phyloP scores from a whole-genome alignment of 2,329 filamentous ascomycete genomes.

The Curvularia sp. region DNA sequence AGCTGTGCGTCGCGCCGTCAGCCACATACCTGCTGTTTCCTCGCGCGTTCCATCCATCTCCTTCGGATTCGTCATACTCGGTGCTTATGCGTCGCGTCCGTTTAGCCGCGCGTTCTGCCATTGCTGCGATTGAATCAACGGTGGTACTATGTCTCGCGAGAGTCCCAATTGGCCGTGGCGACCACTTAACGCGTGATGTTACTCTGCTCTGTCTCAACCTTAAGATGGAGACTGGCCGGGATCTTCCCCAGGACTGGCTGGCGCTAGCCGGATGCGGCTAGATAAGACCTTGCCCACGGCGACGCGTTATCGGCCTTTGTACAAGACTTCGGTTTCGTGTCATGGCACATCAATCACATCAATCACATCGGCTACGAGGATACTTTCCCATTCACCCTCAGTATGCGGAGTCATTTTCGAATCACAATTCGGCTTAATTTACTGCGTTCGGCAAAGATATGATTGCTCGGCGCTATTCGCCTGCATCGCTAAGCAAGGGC shows the following conservation, averaged over 20 bases:
- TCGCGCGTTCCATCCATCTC: constrained; percentile 46
- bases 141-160: background rate
- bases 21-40: constrained; percentile 45
- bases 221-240: constrained; percentile 16
- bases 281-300: background rate
- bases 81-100: constrained; percentile 52
- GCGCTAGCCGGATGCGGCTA: constrained; percentile 2
- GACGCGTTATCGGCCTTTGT: too few species aligned
- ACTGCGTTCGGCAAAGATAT: background rate
- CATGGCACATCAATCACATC: background rate
- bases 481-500: background rate
- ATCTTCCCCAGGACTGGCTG: constrained; percentile 19
- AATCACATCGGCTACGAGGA: background rate
- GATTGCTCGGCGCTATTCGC: background rate
- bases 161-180: constrained; percentile 18
- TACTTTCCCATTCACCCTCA: background rate
- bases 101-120: constrained; percentile 48
- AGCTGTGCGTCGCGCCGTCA: constrained; percentile 36
- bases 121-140: constrained; percentile 12
- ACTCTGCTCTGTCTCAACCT: constrained; percentile 15
- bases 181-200: constrained; percentile 15
- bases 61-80: constrained; percentile 49
- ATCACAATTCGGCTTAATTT: background rate
- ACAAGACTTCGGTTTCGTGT: background rate
- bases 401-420: background rate